Percentiles rank a stretch among this genome's conserved stretches.
Conservation (phyloP, 2,329 filamentous ascomycete species). For the Fusarium burgessii region DNA sequence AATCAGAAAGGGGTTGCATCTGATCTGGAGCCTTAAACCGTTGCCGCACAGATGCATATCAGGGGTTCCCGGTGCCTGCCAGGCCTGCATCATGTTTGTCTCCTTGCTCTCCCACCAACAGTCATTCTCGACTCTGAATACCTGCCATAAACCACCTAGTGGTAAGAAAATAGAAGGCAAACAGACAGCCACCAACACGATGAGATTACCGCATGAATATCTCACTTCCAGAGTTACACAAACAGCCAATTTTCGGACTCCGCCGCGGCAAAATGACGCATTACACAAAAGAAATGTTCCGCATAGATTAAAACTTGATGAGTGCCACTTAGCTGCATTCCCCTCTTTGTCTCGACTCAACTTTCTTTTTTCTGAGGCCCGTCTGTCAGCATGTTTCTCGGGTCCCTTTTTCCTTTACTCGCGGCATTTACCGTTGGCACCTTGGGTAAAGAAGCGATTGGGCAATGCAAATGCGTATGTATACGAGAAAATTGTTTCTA, state of each 20-base stretch:
- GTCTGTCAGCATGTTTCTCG: not conserved
- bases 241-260: not conserved
- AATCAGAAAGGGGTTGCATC: not conserved
- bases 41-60: not conserved
- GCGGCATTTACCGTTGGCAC: not conserved
- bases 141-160: not conserved
- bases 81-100: not conserved
- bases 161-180: not conserved
- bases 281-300: not conserved
- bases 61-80: not conserved
- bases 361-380: not conserved
- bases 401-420: not conserved
- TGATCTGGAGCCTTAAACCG: not conserved
- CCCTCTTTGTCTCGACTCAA: not conserved
- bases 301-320: conserved; percentile 5
- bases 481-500: too few species aligned
- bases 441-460: not conserved
- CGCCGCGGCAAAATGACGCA: not conserved
- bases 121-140: not conserved
- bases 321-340: conserved; percentile 1
- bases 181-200: not conserved
- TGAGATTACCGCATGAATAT: not conserved
- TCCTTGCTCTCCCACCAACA: not conserved
- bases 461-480: conserved; percentile 31
- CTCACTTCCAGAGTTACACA: not conserved